These are phyloP conservation scores for Podospora australis DNA, from an alignment of 495 filamentous ascomycete genomes.

Conservation along the genomic window DNA sequence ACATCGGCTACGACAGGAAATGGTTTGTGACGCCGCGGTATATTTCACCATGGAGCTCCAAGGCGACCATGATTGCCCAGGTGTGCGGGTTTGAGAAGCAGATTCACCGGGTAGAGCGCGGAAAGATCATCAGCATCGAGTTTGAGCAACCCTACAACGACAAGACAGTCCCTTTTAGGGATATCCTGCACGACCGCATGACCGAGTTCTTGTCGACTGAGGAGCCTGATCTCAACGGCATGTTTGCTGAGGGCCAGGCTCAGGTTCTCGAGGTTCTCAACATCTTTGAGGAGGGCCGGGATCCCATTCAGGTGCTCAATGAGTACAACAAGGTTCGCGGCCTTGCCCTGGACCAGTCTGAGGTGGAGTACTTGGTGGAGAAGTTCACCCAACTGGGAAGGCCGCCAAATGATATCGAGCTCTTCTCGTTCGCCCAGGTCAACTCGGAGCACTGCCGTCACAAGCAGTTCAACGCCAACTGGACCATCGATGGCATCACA, in stretches of 20 bases:
- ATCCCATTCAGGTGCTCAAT: constrained; percentile 64
- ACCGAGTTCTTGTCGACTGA: constrained; percentile 66
- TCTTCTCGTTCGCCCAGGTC: constrained; percentile 99
- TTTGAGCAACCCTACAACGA: constrained; percentile 45
- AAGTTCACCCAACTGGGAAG: constrained; percentile 69
- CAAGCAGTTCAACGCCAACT: constrained; percentile 91
- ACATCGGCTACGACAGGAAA: constrained; percentile 30
- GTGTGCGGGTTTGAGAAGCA: constrained; percentile 74
- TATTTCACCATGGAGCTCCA: constrained; percentile 94
- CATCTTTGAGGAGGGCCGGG: constrained; percentile 53
- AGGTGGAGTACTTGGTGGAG: constrained; percentile 89
- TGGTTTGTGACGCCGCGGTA: constrained; percentile 76
- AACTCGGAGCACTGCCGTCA: constrained; percentile 74
- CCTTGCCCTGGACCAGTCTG: constrained; percentile 76
- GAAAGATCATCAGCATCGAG: constrained; percentile 61
- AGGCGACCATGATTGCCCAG: constrained; percentile 86
- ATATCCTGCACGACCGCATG: constrained; percentile 86
- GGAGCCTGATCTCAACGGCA: constrained; percentile 58
- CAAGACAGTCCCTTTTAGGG: constrained; percentile 53
- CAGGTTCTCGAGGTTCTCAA: constrained; percentile 65
- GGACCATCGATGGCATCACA: constrained; percentile 86
- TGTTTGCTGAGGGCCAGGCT: constrained; percentile 74
- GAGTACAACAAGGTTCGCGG: constrained; percentile 77
- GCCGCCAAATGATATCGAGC: constrained; percentile 82
- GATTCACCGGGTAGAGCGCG: constrained; percentile 82